Base-by-base conservation (phyloP, 345 rosid species). In the Tarenaya hassleriana region DNA sequence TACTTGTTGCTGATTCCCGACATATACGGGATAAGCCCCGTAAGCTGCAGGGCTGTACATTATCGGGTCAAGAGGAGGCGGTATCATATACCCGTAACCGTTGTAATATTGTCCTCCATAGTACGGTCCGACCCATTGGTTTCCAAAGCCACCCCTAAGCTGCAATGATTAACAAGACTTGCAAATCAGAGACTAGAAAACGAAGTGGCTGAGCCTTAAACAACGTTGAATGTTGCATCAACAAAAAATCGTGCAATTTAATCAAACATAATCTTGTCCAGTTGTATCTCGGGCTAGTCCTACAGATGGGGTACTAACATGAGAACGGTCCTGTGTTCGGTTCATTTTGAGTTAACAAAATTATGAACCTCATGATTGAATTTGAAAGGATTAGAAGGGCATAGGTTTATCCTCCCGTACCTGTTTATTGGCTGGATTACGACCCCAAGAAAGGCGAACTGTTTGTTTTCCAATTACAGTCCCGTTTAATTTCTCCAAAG, bases 381-480 rank as follows among this genome's bases (percentile, higher is more conserved):
- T n/a, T n/a, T n/a, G n/a, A n/a, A n/a, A n/a, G n/a, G n/a, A n/a
- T n/a, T n/a, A n/a, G n/a, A n/a, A n/a, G n/a, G n/a, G n/a, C n/a
- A n/a, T n/a, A n/a, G n/a, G n/a, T n/a, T n/a, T n/a, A n/a, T n/a
- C n/a, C n/a, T n/a, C n/a, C n/a, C n/a, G n/a, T 63, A 77, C 95
- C 95, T 82, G 95, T 69, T 80, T 85, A 34, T 79, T 79, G 58
- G 77, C 83, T 41, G 85, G 82, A 63, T 75, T 82, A 52, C 83
- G 91, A 6, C 91, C 95, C 95, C 95, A 86, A 49, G 95, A 86
- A 40, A 86, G 95, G 9, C 95, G 83, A 45, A 86, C 83, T 0
- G 75, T 76, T 74, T 86, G 88, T 60, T 77, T 80, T 37, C 95
- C 95, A 31, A 86, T 76, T 17, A 68, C 64, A 11, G 77, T 60